A percentile compares a stretch with the other conserved stretches of the same genome.
phyloP scores from a whole-genome alignment of 176 grass and related monocot species.

The Echinochloa phyllopogon region DNA sequence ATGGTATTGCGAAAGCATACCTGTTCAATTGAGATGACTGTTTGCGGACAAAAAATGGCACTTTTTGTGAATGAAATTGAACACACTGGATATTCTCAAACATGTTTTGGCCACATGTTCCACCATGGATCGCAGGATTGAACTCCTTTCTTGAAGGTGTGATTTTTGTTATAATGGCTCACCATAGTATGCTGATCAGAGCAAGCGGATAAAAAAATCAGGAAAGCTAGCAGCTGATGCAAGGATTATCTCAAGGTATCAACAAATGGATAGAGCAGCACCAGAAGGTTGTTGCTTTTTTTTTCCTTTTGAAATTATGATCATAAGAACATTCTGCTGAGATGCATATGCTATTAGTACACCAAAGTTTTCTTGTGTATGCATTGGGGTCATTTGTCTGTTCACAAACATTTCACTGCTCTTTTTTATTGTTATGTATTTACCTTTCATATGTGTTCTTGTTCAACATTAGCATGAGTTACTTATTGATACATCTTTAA shows the following conservation, averaged over 20 bases:
- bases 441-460: background rate
- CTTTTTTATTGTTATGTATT: slow-evolving; percentile 8
- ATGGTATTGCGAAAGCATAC: background rate
- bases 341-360: background rate
- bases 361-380: slow-evolving; percentile 1
- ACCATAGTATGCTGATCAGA: slow-evolving; percentile 23
- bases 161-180: background rate
- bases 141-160: background rate
- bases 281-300: background rate
- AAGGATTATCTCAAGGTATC: slow-evolving; percentile 24
- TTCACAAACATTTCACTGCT: slow-evolving; percentile 9
- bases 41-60: background rate
- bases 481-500: background rate
- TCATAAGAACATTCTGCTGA: background rate
- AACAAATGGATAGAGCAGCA: background rate
- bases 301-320: background rate
- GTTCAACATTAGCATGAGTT: background rate
- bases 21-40: background rate
- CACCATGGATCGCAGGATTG: background rate
- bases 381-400: background rate
- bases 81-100: background rate
- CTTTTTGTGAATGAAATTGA: background rate
- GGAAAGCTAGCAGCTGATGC: background rate
- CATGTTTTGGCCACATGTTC: background rate
- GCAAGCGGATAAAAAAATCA: background rate